phyloP scores from a whole-genome alignment of 2,329 filamentous ascomycete species.

The Madurella mycetomatis region DNA sequence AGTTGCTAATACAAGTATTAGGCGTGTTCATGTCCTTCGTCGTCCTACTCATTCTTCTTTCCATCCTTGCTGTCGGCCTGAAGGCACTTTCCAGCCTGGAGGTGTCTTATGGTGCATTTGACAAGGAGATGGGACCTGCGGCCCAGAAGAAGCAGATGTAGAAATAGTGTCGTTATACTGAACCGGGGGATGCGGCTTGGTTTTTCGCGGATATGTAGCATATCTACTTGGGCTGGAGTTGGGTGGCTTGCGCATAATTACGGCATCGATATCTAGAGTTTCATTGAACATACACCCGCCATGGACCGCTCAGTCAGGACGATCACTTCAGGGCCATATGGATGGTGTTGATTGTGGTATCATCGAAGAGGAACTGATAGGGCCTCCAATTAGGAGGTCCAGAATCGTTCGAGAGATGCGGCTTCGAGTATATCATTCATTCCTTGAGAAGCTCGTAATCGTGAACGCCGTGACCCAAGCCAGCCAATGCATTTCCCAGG shows the following conservation, averaged over 20 bases:
- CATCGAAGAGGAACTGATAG: background rate
- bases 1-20: conserved; percentile 33
- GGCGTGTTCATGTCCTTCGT: conserved; percentile 86
- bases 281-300: background rate
- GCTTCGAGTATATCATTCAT: background rate
- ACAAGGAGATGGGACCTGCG: conserved; percentile 89
- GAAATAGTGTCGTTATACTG: conserved; percentile 2
- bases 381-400: no score
- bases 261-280: conserved; percentile 14
- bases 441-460: background rate
- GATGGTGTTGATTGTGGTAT: background rate
- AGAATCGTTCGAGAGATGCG: no score
- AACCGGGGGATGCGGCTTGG: conserved; percentile 7
- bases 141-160: conserved; percentile 68
- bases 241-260: conserved; percentile 15
- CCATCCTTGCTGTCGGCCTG: conserved; percentile 75
- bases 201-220: conserved; percentile 15
- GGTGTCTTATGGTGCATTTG: conserved; percentile 91
- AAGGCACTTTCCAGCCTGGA: conserved; percentile 73
- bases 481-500: conserved; percentile 22
- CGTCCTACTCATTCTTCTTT: conserved; percentile 64
- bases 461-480: conserved; percentile 12
- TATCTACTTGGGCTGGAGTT: conserved; percentile 20
- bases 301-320: background rate
- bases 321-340: background rate